These are phyloP conservation scores for Physocladia obscura DNA, from an alignment of 192 early-diverging fungal genomes.

Conservation along the genomic window DNA sequence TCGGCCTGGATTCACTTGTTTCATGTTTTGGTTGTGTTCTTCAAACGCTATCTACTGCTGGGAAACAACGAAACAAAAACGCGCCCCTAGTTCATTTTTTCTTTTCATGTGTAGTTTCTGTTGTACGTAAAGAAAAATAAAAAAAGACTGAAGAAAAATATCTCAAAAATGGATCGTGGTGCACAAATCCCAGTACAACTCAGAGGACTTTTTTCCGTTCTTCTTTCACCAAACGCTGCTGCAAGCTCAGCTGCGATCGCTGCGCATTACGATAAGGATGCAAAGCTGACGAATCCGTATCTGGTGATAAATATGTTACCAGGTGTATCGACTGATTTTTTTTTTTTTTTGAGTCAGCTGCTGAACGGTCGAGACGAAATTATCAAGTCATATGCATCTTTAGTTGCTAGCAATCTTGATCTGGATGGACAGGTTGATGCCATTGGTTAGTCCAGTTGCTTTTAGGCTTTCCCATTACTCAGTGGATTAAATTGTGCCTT, in stretches of 20 bases:
- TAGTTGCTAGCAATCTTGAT: constrained; percentile 44
- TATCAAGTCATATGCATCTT: constrained; percentile 36
- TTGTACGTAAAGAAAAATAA: no score
- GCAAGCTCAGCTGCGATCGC: constrained; percentile 21
- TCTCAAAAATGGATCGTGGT: constrained; percentile 15
- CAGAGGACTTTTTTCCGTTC: constrained; percentile 12
- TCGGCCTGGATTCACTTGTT: no score
- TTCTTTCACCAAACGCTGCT: constrained; percentile 2
- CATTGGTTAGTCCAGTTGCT: constrained; percentile 27
- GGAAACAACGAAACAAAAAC: no score
- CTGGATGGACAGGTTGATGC: constrained; percentile 30
- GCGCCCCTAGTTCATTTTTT: no score
- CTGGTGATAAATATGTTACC: constrained; percentile 34
- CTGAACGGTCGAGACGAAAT: constrained; percentile 45
- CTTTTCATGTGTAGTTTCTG: no score
- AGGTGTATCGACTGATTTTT: not conserved
- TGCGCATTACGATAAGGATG: constrained; percentile 31
- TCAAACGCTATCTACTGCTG: no score
- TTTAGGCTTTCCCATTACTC: not conserved
- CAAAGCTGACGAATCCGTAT: constrained; percentile 46
- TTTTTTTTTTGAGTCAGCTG: constrained; percentile 29
- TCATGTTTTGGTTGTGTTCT: no score
- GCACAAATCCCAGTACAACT: constrained; percentile 1
- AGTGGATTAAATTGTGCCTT: no score
- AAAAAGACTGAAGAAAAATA: no score